These are phyloP conservation scores for Tephrocybe sp. DNA, from an alignment of 768 basidiomycete genomes.

Conservation along the genomic window DNA sequence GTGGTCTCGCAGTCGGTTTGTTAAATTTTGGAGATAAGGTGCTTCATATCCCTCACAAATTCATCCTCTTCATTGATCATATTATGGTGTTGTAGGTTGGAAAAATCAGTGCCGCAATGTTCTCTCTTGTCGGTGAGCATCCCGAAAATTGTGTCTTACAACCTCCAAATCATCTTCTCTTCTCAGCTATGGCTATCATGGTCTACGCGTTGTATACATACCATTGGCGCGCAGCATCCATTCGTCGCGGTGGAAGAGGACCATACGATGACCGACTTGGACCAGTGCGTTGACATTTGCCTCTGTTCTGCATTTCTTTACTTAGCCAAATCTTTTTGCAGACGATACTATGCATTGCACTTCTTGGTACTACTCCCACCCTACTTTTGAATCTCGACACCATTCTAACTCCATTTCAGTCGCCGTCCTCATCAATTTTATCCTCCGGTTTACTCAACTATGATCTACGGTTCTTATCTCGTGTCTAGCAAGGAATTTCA, in stretches of 20 bases:
- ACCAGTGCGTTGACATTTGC: constrained; percentile 60
- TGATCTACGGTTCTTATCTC: constrained; percentile 13
- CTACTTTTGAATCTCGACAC: not conserved
- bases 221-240: constrained; percentile 94
- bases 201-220: constrained; percentile 92
- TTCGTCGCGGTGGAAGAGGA: constrained; percentile 85
- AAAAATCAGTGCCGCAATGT: constrained; percentile 95
- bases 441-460: constrained; percentile 67
- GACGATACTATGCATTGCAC: constrained; percentile 81
- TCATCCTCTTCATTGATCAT: not conserved
- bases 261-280: constrained; percentile 97
- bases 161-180: not conserved
- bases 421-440: constrained; percentile 82
- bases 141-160: constrained; percentile 6
- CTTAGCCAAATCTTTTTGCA: constrained; percentile 24
- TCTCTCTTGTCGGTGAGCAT: constrained; percentile 79
- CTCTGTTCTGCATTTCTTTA: not conserved
- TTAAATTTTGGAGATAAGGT: constrained; percentile 98
- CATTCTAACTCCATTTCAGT: constrained; percentile 38
- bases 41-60: constrained; percentile 16
- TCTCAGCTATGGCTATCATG: constrained; percentile 95
- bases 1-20: constrained; percentile 92
- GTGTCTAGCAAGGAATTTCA: not conserved
- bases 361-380: constrained; percentile 61
- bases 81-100: constrained; percentile 74